Base-by-base conservation (phyloP, 495 filamentous ascomycete genomes). In the Hyaloscypha hepaticicola region DNA sequence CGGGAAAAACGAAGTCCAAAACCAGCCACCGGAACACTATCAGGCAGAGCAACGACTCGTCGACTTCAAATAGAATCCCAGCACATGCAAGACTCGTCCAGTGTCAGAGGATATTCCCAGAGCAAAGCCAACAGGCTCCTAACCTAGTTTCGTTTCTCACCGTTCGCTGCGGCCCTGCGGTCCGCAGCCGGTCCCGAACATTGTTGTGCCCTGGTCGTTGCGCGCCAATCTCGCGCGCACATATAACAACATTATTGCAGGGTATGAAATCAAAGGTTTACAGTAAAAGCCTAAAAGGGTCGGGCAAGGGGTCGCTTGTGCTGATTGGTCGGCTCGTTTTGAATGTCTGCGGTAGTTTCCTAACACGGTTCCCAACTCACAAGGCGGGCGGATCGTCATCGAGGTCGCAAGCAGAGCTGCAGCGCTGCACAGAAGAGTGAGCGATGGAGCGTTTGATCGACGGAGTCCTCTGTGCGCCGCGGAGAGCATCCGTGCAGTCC, bases 391-490 rank as follows among this genome's bases (percentile, higher is more conserved):
- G 38, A 45, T 45, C 38, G 6, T 45, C 12, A 16, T 19, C 38
- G 19, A 14, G 38, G 1, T 45, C 38, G 38, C 38, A 45, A 45
- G 38, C 38, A 45, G 3, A 14, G 0, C 38, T 45, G 38, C 38
- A 45, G 19, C 22, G 38, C 38, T 16, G 19, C 22, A 28, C 50
- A 53, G 26, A 53, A 24, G 26, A 24, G 0, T 19, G 22, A 53
- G 9, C 50, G 8, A 45, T 45, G 0, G 12, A 16, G n/a, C n/a
- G n/a, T n/a, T n/a, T n/a, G n/a, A 64, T 64, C 61, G 51, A 7
- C 55, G 48, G 45, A n/a, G 21, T n/a, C 48, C 22, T 31, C 60
- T 53, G 48, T 62, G 49, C 48, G 49, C 51, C 50, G 61, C 50
- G 50, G 61, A 63, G 34, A 61, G 48, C 25, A 53, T 61, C 49